A percentile compares a stretch with the other conserved stretches of the same genome.
These are phyloP conservation scores for Clonostachys solani DNA, from an alignment of 2,329 filamentous ascomycete species.

Conservation along the genomic window DNA sequence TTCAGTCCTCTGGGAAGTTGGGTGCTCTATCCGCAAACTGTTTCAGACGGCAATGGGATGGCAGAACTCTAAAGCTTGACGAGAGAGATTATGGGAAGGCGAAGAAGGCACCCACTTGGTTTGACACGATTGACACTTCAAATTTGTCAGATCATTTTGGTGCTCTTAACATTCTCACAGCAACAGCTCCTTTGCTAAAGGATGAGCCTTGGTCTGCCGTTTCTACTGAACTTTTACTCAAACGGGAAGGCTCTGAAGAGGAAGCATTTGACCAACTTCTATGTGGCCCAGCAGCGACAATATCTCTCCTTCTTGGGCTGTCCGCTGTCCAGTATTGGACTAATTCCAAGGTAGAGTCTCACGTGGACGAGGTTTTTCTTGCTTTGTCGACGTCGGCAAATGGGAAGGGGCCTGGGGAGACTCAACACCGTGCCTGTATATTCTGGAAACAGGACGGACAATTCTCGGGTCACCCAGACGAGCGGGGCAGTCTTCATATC, in stretches of 20 bases:
- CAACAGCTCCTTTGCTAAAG: constrained; percentile 41
- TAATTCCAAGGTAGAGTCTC: constrained; percentile 34
- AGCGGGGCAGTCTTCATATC: constrained; percentile 19
- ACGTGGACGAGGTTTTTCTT: constrained; percentile 30
- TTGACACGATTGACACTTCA: constrained; percentile 54
- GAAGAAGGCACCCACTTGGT: constrained; percentile 30
- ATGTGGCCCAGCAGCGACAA: constrained; percentile 36
- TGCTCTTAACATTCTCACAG: constrained; percentile 28
- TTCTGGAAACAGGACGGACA: constrained; percentile 28
- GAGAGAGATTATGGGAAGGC: constrained; percentile 27
- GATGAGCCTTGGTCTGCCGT: constrained; percentile 36
- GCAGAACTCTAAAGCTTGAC: constrained; percentile 34
- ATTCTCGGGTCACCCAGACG: constrained; percentile 14
- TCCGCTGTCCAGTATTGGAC: constrained; percentile 44
- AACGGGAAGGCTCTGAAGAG: constrained; percentile 13
- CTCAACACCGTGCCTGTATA: constrained; percentile 19
- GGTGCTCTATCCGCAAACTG: constrained; percentile 26
- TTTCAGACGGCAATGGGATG: constrained; percentile 35
- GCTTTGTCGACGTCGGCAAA: constrained; percentile 10
- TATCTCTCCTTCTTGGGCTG: constrained; percentile 47
- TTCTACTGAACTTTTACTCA: constrained; percentile 40
- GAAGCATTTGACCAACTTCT: constrained; percentile 34
- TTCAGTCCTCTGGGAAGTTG: constrained; percentile 33
- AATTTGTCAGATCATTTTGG: constrained; percentile 34
- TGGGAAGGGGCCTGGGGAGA: constrained; percentile 4